Evolutionary conservation across 106 monocot species (phyloP).

Genomic region (Acorus calamus): DNA sequence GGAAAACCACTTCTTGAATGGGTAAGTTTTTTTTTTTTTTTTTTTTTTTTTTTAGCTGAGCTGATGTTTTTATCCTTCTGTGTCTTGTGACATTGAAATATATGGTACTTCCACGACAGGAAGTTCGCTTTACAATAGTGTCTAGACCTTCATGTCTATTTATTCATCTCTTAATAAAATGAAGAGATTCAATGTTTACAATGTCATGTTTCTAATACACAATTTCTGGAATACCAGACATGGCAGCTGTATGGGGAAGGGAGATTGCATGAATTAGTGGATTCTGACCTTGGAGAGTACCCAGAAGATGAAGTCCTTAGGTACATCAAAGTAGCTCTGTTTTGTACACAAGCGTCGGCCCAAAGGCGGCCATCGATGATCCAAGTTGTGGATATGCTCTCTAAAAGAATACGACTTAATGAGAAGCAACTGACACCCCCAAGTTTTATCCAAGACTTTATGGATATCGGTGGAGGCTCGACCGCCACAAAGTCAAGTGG

Average conservation of each 20-base stretch:
- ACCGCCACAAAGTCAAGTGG: constrained; percentile 14
- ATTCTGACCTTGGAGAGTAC: constrained; percentile 40
- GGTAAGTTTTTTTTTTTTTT: constrained; percentile 25
- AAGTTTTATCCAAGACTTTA: constrained; percentile 29
- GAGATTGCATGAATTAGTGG: constrained; percentile 39
- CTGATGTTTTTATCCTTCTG: too few relatives aligned
- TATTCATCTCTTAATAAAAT: too few relatives aligned
- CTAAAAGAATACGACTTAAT: constrained; percentile 28
- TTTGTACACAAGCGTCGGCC: constrained; percentile 59
- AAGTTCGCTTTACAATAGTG: too few relatives aligned
- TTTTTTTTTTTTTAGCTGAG: too few relatives aligned
- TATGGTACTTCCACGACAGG: too few relatives aligned
- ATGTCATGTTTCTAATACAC: too few relatives aligned
- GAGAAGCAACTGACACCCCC: constrained; percentile 52
- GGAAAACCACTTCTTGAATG: constrained; percentile 55
- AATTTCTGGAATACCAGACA: constrained; percentile 19
- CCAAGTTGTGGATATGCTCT: constrained; percentile 59
- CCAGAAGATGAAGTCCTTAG: constrained; percentile 48
- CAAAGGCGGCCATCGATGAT: constrained; percentile 50
- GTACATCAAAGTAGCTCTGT: constrained; percentile 58
- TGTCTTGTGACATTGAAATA: too few relatives aligned
- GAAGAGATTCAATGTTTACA: too few relatives aligned
- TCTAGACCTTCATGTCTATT: too few relatives aligned
- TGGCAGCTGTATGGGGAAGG: constrained; percentile 60
- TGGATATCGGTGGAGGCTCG: not conserved